Evolutionary conservation across 2,329 filamentous ascomycete species (phyloP).

Genomic region (Apiospora sp.): DNA sequence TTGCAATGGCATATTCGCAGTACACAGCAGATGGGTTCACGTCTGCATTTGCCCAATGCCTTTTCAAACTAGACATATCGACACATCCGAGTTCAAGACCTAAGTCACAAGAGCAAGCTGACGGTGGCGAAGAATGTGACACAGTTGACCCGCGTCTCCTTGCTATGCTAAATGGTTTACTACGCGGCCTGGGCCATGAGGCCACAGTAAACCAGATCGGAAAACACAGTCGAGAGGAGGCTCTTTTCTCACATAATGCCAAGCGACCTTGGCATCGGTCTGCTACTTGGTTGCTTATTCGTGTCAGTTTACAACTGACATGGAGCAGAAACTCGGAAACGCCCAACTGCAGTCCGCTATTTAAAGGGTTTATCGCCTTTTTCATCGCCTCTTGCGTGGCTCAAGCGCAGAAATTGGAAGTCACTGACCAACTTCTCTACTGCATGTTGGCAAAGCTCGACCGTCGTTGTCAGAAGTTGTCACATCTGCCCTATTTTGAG

Average conservation of each 20-base stretch:
- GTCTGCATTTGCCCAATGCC: background rate
- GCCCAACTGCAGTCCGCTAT: background rate
- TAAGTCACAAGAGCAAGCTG: background rate
- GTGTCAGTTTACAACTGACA: slow-evolving; percentile 2
- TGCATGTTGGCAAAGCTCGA: slow-evolving; percentile 27
- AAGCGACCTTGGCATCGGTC: slow-evolving; percentile 23
- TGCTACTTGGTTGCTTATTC: slow-evolving; percentile 22
- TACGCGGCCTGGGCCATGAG: slow-evolving; percentile 19
- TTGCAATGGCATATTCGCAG: slow-evolving; percentile 2
- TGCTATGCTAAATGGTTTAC: background rate
- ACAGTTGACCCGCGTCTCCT: slow-evolving; percentile 18
- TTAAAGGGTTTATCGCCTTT: slow-evolving; percentile 23
- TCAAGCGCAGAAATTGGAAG: background rate
- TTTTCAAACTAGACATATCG: slow-evolving; percentile 12
- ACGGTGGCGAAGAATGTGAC: slow-evolving; percentile 22
- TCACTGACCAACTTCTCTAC: slow-evolving; percentile 5
- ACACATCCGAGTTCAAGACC: slow-evolving; percentile 23
- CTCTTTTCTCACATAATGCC: background rate
- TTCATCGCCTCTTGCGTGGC: slow-evolving; percentile 11
- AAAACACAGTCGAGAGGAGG: slow-evolving; percentile 24
- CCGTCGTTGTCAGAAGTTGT: slow-evolving; percentile 20
- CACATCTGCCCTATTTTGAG: background rate
- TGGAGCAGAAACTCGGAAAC: background rate
- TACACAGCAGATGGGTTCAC: background rate
- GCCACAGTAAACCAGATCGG: background rate